Conservation (phyloP, 805 yeast species). For the Yamadazyma scolyti region DNA sequence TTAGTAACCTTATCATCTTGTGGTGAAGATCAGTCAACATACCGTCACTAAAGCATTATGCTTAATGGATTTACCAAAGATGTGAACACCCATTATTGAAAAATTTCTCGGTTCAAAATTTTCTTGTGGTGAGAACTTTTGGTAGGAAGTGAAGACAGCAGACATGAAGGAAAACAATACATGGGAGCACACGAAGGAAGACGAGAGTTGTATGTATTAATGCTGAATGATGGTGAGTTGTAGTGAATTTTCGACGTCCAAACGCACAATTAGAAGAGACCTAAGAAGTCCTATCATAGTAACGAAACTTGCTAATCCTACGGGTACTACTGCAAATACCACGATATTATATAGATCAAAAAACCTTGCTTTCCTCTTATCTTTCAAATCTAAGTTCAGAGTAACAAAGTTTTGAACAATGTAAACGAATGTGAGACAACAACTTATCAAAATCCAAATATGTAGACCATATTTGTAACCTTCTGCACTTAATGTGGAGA, state of each 20-base stretch:
- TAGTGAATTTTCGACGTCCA: conserved; percentile 45
- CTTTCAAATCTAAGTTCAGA: conserved; percentile 58
- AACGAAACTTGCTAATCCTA: conserved; percentile 88
- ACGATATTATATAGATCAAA: conserved; percentile 85
- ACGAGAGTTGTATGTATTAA: background rate
- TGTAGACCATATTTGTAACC: conserved; percentile 73
- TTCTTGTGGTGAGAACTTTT: background rate
- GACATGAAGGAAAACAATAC: no score
- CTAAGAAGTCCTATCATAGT: conserved; percentile 86
- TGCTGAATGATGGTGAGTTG: background rate
- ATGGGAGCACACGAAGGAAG: no score
- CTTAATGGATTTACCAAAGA: conserved; percentile 42
- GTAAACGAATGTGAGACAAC: conserved; percentile 74
- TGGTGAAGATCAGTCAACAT: conserved; percentile 9
- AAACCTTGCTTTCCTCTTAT: conserved; percentile 51
- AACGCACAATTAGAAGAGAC: conserved; percentile 66
- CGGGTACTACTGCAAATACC: conserved; percentile 97
- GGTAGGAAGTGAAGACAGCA: no score
- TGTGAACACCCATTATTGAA: conserved; percentile 38
- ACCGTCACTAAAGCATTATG: conserved; percentile 38
- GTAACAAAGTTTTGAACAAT: conserved; percentile 87
- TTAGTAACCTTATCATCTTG: conserved; percentile 11
- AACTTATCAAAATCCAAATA: conserved; percentile 89
- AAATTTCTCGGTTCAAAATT: conserved; percentile 4
- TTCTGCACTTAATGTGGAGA: conserved; percentile 62